Evolutionary conservation across 192 early-diverging fungal genomes (phyloP), one percentile per base, ranked within the genome.

Genomic region (Backusella luteola): DNA sequence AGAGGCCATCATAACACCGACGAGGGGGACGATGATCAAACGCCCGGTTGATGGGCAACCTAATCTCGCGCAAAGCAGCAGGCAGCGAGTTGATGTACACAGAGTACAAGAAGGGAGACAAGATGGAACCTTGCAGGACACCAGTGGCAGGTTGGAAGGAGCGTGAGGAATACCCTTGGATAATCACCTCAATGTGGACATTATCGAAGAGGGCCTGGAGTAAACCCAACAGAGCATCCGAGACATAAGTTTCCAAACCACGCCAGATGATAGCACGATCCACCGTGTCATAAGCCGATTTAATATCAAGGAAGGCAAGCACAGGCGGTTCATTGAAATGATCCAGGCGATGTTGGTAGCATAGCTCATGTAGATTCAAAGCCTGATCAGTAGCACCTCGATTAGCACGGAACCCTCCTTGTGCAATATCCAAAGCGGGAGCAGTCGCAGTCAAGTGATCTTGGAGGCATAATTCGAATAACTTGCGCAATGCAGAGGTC

Each of bases 301-400:
- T 41, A 6, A 80, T 80, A 35, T 80, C 79, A 8, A 80, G 66
- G 67, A 80, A 80, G 1, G 69, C 79, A 1, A 80, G 17, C 6
- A 66, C 69, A 23, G 79, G 56, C 19, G 59, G 73, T 14, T 56
- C 39, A 29, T 6, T n/a, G 21, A 44, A 11, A 0, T 53, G 72
- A 34, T 34, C 35, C 0, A 35, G 35, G 0, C 35, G 35, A 35
- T 35, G 35, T 34, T 41, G 35, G 34, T 71, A 36, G 42, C 78
- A 39, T 0, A 80, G 41, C 46, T 76, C 75, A 38, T 76, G 52
- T 0, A 80, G 70, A 44, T 53, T 66, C 0, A 80, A 29, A 0
- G 75, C 79, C 26, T 80, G 79, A n/a, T 76, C 79, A 4, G 76
- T 4, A 11, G 74, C 66, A 35, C 71, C 59, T 15, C 79, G 36